Percentiles rank a stretch among this genome's conserved stretches.
phyloP scores from a whole-genome alignment of 108 stramenopile species.

The Seminavis robusta region DNA sequence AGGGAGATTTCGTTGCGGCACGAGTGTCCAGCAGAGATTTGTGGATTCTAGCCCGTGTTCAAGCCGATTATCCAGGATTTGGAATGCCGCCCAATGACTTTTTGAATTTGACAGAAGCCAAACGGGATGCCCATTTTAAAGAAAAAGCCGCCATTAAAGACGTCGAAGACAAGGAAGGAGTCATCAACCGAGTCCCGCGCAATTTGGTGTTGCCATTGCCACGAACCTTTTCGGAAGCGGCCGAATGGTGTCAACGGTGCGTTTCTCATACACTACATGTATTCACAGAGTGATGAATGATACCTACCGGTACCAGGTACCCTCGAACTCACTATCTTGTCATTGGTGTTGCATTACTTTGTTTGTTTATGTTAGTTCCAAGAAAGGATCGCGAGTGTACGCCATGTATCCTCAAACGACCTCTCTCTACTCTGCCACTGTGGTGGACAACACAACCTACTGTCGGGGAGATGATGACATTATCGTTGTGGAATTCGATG shows the following conservation, averaged over 20 bases:
- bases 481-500: conserved; percentile 76
- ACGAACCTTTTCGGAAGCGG: conserved; percentile 48
- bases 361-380: conserved; percentile 2
- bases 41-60: conserved; percentile 69
- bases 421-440: conserved; percentile 69
- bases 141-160: conserved; percentile 62
- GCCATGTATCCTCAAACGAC: conserved; percentile 79
- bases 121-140: conserved; percentile 51
- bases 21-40: conserved; percentile 51
- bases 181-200: conserved; percentile 32
- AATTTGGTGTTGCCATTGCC: conserved; percentile 66
- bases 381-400: conserved; percentile 62
- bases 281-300: no score
- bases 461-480: conserved; percentile 77
- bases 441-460: conserved; percentile 68
- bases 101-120: conserved; percentile 39
- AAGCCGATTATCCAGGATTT: conserved; percentile 41
- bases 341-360: background rate
- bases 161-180: conserved; percentile 55
- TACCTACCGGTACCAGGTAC: no score
- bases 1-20: conserved; percentile 70
- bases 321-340: no score
- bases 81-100: conserved; percentile 41
- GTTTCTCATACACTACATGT: no score
- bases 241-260: conserved; percentile 50